phyloP scores from a whole-genome alignment of 306 rosid species.

The Senna tora region DNA sequence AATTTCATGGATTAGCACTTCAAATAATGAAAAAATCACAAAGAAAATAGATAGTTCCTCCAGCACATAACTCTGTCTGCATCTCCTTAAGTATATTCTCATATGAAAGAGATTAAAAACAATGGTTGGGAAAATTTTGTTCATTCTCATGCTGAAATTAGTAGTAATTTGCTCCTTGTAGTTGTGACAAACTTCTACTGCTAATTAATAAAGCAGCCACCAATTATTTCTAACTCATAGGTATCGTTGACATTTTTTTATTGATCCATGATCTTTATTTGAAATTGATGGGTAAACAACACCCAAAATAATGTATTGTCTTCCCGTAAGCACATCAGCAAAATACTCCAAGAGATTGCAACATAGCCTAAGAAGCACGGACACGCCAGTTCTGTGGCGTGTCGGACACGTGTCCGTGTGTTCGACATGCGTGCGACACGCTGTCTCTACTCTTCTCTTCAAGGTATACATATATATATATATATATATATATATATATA shows the following conservation, averaged over 20 bases:
- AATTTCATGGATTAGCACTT: constrained; percentile 15
- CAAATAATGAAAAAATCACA: constrained; percentile 28
- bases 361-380: too few relatives aligned
- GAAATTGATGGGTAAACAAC: constrained; percentile 21
- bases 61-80: constrained; percentile 25
- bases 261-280: constrained; percentile 16
- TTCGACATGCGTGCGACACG: too few relatives aligned
- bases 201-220: constrained; percentile 17
- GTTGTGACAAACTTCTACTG: constrained; percentile 12
- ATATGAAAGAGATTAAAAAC: constrained; percentile 17
- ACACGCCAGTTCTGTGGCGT: too few relatives aligned
- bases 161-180: constrained; percentile 20
- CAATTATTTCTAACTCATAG: not conserved
- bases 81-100: constrained; percentile 1
- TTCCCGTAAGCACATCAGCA: constrained; percentile 34
- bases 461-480: too few relatives aligned
- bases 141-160: not conserved
- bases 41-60: constrained; percentile 20
- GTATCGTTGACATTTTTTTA: constrained; percentile 21
- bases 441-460: too few relatives aligned
- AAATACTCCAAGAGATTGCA: not conserved
- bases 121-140: constrained; percentile 9
- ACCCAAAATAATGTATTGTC: constrained; percentile 6
- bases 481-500: too few relatives aligned
- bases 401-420: too few relatives aligned